Evolutionary conservation across 2,329 filamentous ascomycete genomes (phyloP).

Genomic region (Monosporascus sp.): DNA sequence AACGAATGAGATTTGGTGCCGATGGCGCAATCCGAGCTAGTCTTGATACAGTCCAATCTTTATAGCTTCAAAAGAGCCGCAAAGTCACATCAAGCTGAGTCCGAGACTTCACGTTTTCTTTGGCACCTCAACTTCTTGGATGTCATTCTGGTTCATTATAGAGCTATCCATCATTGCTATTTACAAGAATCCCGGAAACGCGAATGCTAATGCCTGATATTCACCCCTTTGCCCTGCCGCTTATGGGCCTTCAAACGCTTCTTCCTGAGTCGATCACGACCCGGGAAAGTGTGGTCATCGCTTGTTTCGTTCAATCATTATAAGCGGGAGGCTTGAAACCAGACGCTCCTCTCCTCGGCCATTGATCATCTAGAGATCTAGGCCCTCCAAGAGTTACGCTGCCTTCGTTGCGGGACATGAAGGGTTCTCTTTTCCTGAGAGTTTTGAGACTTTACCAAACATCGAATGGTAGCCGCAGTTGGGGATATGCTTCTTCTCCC

Average conservation of each 20-base stretch:
- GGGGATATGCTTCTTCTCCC: slow-evolving; percentile 64
- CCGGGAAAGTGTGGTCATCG: background rate
- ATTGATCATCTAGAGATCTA: no score
- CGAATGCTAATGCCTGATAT: background rate
- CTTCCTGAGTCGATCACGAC: background rate
- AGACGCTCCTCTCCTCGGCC: background rate
- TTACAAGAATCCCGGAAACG: background rate
- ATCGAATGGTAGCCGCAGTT: slow-evolving; percentile 68
- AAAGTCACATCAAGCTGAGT: slow-evolving; percentile 4
- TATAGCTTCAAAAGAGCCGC: slow-evolving; percentile 17
- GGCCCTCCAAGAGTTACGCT: background rate
- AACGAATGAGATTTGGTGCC: background rate
- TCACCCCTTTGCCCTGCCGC: background rate
- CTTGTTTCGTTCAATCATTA: background rate
- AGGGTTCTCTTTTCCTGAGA: slow-evolving; percentile 30
- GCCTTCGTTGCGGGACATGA: background rate
- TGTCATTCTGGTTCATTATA: no score
- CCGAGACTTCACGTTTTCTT: slow-evolving; percentile 9
- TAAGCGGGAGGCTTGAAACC: background rate
- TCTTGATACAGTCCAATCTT: slow-evolving; percentile 12
- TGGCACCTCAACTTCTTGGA: slow-evolving; percentile 8
- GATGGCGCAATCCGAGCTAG: slow-evolving; percentile 26
- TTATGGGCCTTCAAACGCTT: background rate
- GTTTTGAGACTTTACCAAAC: slow-evolving; percentile 45
- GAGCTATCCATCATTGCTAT: background rate